Conservation (phyloP, 345 rosid genomes). For the Salix exigua region DNA sequence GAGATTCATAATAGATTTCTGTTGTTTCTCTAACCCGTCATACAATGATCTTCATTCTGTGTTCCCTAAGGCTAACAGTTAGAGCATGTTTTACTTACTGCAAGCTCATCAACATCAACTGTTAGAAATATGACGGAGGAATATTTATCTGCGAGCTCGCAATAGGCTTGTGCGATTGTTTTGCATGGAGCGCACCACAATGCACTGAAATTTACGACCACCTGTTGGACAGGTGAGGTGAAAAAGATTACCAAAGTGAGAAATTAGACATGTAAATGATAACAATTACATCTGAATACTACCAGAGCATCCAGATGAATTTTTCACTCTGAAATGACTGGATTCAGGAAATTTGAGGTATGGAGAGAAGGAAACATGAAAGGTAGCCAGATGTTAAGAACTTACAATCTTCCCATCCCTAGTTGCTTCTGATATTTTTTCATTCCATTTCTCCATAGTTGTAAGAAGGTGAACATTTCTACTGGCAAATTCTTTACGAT, state of each 20-base stretch:
- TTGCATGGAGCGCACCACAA: conserved; percentile 89
- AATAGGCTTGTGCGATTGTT: conserved; percentile 58
- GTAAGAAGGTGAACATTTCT: conserved; percentile 58
- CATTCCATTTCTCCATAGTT: conserved; percentile 68
- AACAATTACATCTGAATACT: no score
- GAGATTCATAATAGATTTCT: no score
- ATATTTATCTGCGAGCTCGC: conserved; percentile 69
- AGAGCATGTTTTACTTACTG: conserved; percentile 38
- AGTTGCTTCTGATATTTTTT: conserved; percentile 63
- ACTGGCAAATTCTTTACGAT: conserved; percentile 48
- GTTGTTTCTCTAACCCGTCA: no score
- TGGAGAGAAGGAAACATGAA: neutral
- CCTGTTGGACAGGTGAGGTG: conserved; percentile 34
- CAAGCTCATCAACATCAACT: conserved; percentile 77
- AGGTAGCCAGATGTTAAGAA: neutral
- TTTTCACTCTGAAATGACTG: neutral
- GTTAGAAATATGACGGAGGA: conserved; percentile 63
- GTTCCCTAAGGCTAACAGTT: no score
- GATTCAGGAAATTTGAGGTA: neutral
- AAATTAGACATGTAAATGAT: neutral
- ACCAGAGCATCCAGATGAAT: no score
- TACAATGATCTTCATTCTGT: no score
- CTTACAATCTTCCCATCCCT: conserved; percentile 64
- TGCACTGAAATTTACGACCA: conserved; percentile 80
- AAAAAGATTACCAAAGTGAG: neutral